Conservation (phyloP, 106 monocot species). For the Phalaenopsis aphrodite region DNA sequence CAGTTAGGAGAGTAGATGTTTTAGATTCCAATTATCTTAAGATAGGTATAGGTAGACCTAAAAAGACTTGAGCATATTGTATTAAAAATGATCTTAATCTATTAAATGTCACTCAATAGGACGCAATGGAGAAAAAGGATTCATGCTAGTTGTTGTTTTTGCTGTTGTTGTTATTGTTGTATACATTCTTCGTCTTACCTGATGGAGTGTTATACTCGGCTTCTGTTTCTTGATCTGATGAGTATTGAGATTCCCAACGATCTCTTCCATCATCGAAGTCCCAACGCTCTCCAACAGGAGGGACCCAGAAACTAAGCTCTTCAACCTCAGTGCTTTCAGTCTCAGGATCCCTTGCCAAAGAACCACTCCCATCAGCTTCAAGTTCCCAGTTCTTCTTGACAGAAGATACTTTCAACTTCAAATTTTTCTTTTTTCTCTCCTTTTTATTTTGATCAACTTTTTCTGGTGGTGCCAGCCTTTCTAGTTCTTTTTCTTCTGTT, state of each 20-base stretch:
- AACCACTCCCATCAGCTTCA: conserved; percentile 14
- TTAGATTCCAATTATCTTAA: too few species aligned
- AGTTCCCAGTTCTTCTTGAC: conserved; percentile 17
- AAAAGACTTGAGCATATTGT: too few species aligned
- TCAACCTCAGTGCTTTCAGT: conserved; percentile 24
- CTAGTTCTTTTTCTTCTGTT: conserved; percentile 33
- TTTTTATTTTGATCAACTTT: conserved; percentile 23
- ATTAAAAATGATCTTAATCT: too few species aligned
- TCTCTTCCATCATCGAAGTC: conserved; percentile 84
- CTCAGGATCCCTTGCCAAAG: conserved; percentile 2
- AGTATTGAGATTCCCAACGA: conserved; percentile 46
- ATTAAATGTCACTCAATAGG: too few species aligned
- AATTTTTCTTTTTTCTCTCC: conserved; percentile 13
- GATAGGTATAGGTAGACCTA: too few species aligned
- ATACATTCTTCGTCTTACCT: conserved; percentile 28
- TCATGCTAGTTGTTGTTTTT: background rate
- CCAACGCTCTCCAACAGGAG: conserved; percentile 81
- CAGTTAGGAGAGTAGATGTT: too few species aligned
- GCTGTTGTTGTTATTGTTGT: too few species aligned
- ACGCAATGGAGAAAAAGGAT: too few species aligned
- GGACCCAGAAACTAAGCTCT: conserved; percentile 79
- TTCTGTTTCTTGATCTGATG: conserved; percentile 18
- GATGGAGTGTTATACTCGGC: background rate
- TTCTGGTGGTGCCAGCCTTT: conserved; percentile 15
- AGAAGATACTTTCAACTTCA: conserved; percentile 8